Conservation (phyloP, 1,284 basidiomycete genomes). For the Malassezia furfur region DNA sequence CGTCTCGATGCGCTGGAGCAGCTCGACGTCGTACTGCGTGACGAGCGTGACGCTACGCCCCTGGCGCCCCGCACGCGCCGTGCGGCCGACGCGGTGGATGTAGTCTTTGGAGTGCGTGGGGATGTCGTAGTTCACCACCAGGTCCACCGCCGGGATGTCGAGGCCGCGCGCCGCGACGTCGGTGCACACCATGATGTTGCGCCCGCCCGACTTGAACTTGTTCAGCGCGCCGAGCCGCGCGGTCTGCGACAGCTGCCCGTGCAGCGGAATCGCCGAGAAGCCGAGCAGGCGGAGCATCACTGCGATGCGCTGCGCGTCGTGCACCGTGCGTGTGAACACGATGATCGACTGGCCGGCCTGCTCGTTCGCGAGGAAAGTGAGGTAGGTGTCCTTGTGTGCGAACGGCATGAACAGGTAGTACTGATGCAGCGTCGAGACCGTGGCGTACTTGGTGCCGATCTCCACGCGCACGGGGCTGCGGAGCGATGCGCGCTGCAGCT, state of each 20-base stretch:
- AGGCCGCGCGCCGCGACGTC: constrained; percentile 88
- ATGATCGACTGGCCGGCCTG: constrained; percentile 87
- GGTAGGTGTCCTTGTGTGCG: constrained; percentile 81
- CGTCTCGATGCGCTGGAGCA: constrained; percentile 71
- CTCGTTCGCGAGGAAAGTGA: constrained; percentile 80
- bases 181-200: constrained; percentile 84
- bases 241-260: constrained; percentile 89
- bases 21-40: constrained; percentile 96
- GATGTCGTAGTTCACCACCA: constrained; percentile 97
- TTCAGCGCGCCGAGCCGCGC: constrained; percentile 84
- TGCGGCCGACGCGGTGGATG: constrained; percentile 94
- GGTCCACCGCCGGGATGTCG: constrained; percentile 90
- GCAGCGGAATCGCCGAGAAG: constrained; percentile 88
- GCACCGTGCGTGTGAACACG: constrained; percentile 89
- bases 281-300: constrained; percentile 83
- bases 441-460: constrained; percentile 88
- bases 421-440: constrained; percentile 87
- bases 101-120: constrained; percentile 98
- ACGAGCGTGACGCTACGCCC: constrained; percentile 94
- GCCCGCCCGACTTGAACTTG: constrained; percentile 92
- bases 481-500: constrained; percentile 89
- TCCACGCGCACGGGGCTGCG: constrained; percentile 90
- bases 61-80: constrained; percentile 86
- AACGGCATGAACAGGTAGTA: constrained; percentile 92
- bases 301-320: constrained; percentile 80